A percentile compares a stretch with the other conserved stretches of the same genome.
phyloP scores from a whole-genome alignment of 306 rosid species.

The Cajanus cajan region DNA sequence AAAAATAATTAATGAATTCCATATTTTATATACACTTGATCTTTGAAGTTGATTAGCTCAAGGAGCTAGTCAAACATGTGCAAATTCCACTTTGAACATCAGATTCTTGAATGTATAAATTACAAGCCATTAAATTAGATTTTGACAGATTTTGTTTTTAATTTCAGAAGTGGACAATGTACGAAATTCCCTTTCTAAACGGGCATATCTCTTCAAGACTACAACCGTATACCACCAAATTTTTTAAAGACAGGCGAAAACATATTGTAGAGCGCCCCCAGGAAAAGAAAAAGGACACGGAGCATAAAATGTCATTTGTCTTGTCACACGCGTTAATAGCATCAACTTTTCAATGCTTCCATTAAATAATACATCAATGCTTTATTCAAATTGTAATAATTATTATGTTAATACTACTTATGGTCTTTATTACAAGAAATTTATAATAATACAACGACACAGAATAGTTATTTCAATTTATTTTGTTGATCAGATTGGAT shows the following conservation, averaged over 20 bases:
- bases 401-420: no score
- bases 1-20: no score
- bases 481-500: no score
- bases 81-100: not conserved
- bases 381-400: no score
- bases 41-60: not conserved
- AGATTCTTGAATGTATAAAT: not conserved
- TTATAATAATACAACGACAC: no score
- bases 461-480: no score
- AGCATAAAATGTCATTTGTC: not conserved
- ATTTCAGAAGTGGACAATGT: not conserved
- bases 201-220: slow-evolving; percentile 3
- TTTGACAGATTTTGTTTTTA: not conserved
- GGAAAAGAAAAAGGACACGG: not conserved
- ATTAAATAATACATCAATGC: no score
- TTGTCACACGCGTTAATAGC: not conserved
- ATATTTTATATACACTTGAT: not conserved
- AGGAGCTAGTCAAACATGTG: not conserved
- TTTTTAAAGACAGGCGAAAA: not conserved
- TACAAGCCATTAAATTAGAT: not conserved
- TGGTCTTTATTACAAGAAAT: no score
- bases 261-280: no score
- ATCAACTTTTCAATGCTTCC: not conserved
- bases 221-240: slow-evolving; percentile 14
- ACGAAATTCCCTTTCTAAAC: slow-evolving; percentile 11